Percentiles rank a stretch among this genome's conserved stretches.
Conservation (phyloP, 139 green algal species). For the Marvania coccoides region DNA sequence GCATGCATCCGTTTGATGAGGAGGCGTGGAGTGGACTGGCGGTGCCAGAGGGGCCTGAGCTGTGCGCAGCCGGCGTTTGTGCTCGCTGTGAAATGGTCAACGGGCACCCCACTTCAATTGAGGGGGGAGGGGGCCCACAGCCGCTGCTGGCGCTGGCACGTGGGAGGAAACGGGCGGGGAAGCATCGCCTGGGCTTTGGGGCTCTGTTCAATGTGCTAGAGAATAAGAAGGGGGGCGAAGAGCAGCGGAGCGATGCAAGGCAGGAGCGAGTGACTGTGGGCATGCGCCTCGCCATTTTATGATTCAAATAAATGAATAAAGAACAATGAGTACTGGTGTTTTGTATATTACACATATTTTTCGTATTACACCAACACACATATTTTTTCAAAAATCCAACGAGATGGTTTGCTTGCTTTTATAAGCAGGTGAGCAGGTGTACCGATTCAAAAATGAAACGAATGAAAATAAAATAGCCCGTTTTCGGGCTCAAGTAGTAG, state of each 20-base stretch:
- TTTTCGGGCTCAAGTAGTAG: too few relatives aligned
- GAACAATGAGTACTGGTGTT: too few relatives aligned
- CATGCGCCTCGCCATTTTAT: not conserved
- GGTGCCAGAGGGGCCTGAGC: not conserved
- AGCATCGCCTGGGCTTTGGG: constrained; percentile 25
- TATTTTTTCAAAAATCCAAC: too few relatives aligned
- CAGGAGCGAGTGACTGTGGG: not conserved
- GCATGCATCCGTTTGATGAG: not conserved
- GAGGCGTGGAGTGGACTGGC: too few relatives aligned
- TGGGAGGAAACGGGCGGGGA: not conserved
- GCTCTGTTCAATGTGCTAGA: constrained; percentile 25
- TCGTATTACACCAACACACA: too few relatives aligned
- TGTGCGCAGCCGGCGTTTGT: constrained; percentile 30
- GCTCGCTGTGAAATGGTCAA: constrained; percentile 44
- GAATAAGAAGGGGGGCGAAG: not conserved
- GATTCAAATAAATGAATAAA: too few relatives aligned
- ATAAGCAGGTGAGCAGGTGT: too few relatives aligned
- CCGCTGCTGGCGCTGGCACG: constrained; percentile 45
- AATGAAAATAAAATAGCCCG: too few relatives aligned
- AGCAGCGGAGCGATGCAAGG: not conserved
- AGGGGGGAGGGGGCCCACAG: constrained; percentile 26
- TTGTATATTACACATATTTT: too few relatives aligned
- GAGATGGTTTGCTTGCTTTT: too few relatives aligned
- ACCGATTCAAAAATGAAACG: too few relatives aligned
- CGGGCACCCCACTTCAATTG: constrained; percentile 27